phyloP scores from a whole-genome alignment of 306 rosid genomes.

The Arachis hypogaea region DNA sequence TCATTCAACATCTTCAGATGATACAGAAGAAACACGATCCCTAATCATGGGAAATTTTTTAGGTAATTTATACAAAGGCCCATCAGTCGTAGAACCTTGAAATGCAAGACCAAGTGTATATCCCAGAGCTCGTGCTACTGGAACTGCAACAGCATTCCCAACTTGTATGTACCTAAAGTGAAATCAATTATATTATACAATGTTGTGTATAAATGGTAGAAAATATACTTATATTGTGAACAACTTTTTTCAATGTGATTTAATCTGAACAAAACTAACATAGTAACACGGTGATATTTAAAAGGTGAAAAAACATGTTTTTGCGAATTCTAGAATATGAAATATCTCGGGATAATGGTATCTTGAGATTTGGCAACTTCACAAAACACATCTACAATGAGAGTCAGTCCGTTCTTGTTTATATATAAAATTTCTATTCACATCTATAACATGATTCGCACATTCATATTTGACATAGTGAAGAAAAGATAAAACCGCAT shows the following conservation, averaged over 20 bases:
- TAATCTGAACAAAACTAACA: too few species aligned
- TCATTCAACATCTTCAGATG: constrained; percentile 49
- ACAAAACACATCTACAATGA: too few species aligned
- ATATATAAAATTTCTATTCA: too few species aligned
- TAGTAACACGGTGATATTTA: too few species aligned
- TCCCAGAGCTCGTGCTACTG: constrained; percentile 77
- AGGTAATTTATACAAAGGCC: constrained; percentile 52
- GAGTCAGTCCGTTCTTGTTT: too few species aligned
- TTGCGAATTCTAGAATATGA: too few species aligned
- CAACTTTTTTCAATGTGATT: too few species aligned
- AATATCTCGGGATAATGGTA: too few species aligned
- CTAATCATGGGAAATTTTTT: constrained; percentile 51
- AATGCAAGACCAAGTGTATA: constrained; percentile 65
- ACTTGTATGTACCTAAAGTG: constrained; percentile 76
- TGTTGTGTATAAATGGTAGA: too few species aligned
- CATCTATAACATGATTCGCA: background rate
- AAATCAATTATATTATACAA: background rate
- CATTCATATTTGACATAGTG: background rate
- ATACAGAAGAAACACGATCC: constrained; percentile 43
- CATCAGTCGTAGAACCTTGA: constrained; percentile 43
- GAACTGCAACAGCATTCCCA: constrained; percentile 94
- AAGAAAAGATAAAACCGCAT: background rate
- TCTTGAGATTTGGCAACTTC: too few species aligned
- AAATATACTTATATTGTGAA: too few species aligned
- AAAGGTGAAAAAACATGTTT: too few species aligned